A percentile compares a stretch with the other conserved stretches of the same genome.
phyloP scores from a whole-genome alignment of 495 filamentous ascomycete species.

The Monascus purpureus region DNA sequence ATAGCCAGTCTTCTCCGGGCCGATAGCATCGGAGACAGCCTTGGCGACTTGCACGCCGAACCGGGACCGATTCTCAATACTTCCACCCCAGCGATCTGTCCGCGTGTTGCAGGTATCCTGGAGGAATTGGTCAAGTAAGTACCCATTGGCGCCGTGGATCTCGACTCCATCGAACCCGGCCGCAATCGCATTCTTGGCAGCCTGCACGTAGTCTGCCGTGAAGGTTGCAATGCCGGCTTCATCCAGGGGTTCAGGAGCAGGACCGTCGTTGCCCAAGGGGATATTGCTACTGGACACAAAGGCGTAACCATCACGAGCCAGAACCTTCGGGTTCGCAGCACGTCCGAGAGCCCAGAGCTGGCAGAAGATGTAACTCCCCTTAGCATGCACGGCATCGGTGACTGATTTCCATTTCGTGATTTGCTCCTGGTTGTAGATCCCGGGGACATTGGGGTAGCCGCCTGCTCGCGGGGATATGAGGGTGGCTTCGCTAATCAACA shows the following conservation, averaged over 20 bases:
- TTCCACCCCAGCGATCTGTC: constrained; percentile 56
- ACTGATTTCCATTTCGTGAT: constrained; percentile 47
- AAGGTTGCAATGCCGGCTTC: constrained; percentile 41
- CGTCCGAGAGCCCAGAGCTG: constrained; percentile 61
- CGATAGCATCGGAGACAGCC: constrained; percentile 50
- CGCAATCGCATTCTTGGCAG: constrained; percentile 46
- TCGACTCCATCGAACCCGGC: constrained; percentile 72
- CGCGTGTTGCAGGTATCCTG: constrained; percentile 50
- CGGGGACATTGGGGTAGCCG: constrained; percentile 41
- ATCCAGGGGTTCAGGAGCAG: constrained; percentile 35
- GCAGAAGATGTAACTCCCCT: constrained; percentile 45
- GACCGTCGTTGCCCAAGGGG: constrained; percentile 17
- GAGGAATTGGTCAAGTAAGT: constrained; percentile 61
- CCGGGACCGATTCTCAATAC: constrained; percentile 52
- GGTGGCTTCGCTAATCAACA: constrained; percentile 47
- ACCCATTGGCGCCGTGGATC: constrained; percentile 62
- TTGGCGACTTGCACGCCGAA: constrained; percentile 51
- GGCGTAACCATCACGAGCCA: constrained; percentile 19
- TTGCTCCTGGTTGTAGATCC: constrained; percentile 49
- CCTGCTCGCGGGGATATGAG: constrained; percentile 44
- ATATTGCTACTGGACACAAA: constrained; percentile 38
- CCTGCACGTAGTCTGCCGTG: constrained; percentile 44
- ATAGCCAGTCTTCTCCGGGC: constrained; percentile 46
- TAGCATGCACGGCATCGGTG: constrained; percentile 52
- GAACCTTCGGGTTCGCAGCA: constrained; percentile 25